Evolutionary conservation across 345 rosid species (phyloP).

Genomic region (Eucalyptus tenuipes): DNA sequence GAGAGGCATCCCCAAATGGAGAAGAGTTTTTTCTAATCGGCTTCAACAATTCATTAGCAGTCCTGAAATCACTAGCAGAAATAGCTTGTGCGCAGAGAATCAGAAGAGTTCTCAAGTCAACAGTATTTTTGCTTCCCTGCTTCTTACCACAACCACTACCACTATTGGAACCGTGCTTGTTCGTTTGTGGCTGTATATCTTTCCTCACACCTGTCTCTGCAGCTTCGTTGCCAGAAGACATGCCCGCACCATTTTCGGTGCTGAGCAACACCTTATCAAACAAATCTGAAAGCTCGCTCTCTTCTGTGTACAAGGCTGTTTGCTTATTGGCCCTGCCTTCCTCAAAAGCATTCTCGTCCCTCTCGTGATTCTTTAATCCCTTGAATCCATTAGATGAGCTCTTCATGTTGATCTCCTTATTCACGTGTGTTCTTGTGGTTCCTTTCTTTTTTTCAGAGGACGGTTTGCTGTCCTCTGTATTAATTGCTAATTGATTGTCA

Average conservation of each 20-base stretch:
- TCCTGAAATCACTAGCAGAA: constrained; percentile 42
- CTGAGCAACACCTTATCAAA: constrained; percentile 41
- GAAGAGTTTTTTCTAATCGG: constrained; percentile 68
- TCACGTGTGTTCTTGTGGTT: constrained; percentile 1
- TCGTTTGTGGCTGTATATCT: not conserved
- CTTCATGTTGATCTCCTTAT: not conserved
- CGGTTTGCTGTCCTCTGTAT: not conserved
- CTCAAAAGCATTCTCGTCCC: constrained; percentile 27
- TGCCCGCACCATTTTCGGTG: no score
- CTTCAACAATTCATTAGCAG: constrained; percentile 61
- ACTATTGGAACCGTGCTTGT: not conserved
- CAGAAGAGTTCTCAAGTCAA: constrained; percentile 62
- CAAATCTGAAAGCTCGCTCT: constrained; percentile 43
- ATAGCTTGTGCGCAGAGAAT: constrained; percentile 69
- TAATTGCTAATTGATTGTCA: not conserved
- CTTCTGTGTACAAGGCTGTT: constrained; percentile 26
- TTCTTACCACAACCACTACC: constrained; percentile 1
- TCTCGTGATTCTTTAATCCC: constrained; percentile 41
- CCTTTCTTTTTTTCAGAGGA: not conserved
- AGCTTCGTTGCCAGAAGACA: not conserved
- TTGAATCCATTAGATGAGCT: constrained; percentile 15
- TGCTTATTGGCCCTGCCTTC: constrained; percentile 56
- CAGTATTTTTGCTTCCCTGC: not conserved
- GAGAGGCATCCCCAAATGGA: constrained; percentile 57
- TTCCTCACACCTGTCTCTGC: not conserved